phyloP scores from a whole-genome alignment of 805 yeast genomes.

The Starmerella roubikii region DNA sequence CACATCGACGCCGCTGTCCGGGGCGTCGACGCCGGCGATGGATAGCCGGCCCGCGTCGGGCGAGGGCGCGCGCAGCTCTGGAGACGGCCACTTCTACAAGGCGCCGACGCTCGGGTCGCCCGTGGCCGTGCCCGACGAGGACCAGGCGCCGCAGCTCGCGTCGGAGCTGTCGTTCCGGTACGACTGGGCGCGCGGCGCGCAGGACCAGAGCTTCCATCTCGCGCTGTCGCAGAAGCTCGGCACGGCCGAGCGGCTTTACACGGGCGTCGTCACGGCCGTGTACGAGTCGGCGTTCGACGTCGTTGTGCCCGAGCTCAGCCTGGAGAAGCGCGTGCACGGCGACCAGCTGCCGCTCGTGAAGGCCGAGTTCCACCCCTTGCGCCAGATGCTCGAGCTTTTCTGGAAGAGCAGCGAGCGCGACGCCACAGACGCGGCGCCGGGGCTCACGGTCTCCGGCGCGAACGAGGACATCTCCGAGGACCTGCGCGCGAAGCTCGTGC shows the following conservation, averaged over 20 bases:
- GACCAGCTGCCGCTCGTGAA: conserved; percentile 86
- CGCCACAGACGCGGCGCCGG: neutral
- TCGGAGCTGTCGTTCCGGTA: conserved; percentile 92
- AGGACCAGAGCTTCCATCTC: conserved; percentile 86
- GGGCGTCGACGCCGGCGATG: neutral
- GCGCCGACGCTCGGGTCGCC: neutral
- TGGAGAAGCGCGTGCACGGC: conserved; percentile 45
- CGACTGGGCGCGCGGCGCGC: conserved; percentile 86
- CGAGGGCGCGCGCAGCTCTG: neutral
- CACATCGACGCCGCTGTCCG: neutral
- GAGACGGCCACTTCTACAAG: neutral
- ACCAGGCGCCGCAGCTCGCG: conserved; percentile 33
- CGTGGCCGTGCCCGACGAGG: neutral
- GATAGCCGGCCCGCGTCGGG: neutral
- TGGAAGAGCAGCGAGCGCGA: conserved; percentile 46
- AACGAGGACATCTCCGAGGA: neutral
- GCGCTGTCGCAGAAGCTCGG: conserved; percentile 37
- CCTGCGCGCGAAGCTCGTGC: conserved; percentile 29
- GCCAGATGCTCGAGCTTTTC: conserved; percentile 59
- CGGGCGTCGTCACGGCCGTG: conserved; percentile 81
- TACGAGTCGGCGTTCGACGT: conserved; percentile 94
- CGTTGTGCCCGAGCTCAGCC: conserved; percentile 63
- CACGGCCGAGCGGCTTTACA: conserved; percentile 60
- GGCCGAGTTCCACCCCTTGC: conserved; percentile 73
- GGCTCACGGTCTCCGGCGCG: neutral